phyloP scores from a whole-genome alignment of 1,284 basidiomycete genomes.

The Apiotrichum gracile region DNA sequence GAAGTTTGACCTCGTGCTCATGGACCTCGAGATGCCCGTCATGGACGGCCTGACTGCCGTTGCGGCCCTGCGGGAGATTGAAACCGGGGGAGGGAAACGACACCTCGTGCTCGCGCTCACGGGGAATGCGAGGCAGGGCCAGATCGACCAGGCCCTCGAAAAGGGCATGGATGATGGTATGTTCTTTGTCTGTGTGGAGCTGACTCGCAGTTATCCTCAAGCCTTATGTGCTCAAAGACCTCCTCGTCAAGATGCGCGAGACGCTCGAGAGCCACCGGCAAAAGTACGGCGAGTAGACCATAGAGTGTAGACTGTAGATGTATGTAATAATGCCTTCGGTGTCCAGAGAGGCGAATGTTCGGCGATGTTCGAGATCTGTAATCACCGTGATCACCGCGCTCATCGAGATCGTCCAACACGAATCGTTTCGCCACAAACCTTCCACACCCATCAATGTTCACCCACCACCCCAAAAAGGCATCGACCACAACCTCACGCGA shows the following conservation, averaged over 20 bases:
- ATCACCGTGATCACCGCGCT: no score
- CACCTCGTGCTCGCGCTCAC: constrained; percentile 41
- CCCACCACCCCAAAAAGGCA: no score
- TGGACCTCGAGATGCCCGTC: constrained; percentile 44
- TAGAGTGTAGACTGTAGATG: no score
- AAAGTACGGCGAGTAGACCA: no score
- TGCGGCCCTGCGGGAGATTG: constrained; percentile 31
- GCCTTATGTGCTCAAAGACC: constrained; percentile 19
- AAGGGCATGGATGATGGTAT: constrained; percentile 33
- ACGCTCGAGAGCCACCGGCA: no score
- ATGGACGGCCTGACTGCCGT: constrained; percentile 10
- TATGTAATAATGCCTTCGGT: no score
- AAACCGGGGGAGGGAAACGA: constrained; percentile 19
- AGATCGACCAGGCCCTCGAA: constrained; percentile 27
- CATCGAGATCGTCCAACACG: no score
- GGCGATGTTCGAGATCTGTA: no score
- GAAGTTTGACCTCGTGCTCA: constrained; percentile 27
- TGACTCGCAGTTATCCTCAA: constrained; percentile 24
- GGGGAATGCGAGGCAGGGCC: constrained; percentile 35
- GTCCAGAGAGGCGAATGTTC: no score
- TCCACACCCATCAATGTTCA: no score
- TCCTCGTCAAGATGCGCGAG: neutral
- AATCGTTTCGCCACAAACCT: no score
- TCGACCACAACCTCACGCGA: no score
- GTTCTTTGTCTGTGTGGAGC: constrained; percentile 25